Evolutionary conservation across 169 alveolate genomes (phyloP), one percentile per base, ranked within the genome.

Genomic region (Plasmodium cynomolgi): DNA sequence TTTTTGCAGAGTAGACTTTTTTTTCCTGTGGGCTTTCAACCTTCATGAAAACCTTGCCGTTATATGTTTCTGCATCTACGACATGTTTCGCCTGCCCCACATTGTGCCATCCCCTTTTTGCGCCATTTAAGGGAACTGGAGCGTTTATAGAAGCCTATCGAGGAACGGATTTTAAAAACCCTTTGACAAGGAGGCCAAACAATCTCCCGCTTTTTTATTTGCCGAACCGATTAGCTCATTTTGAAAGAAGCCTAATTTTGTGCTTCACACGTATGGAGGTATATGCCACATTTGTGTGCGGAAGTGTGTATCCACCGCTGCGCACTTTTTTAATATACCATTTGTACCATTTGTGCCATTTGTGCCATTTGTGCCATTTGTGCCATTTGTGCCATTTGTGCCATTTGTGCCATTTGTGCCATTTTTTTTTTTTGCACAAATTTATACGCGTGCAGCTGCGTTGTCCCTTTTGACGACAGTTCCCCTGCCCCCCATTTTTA

Each of bases 71-170:
- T 47, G n/a, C 17, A 17, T 44, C 54, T 44, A 44, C 54, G 17
- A 44, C 54, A 44, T 44, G 2, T 8, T 44, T 15, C n/a, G 58
- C 58, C 58, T 47, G 58, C 58, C 58, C 58, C 58, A 47, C 58
- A 11, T 81, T 81, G 71, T 20, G 41, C 17, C 50, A 26, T 44
- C 56, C 26, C 58, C 58, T 23, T 84, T 73, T 73, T 29, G 20
- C 6, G 56, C 62, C 56, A 47, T 73, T 17, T 41, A 11, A 84
- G 93, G 44, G 93, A 84, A 50, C n/a, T 84, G 54, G 93, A 84
- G 77, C 74, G 34, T 41, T 82, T 39, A 26, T 41, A 54, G 26
- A 26, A 44, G 17, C 37, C 37, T 58, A 11, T 20, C 31, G 34
- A 26, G 29, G 7, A 62, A n/a, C 34, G 3, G 33, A 4, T 62